Base-by-base conservation (phyloP, 768 basidiomycete species). In the Auricularia auricula-judae region DNA sequence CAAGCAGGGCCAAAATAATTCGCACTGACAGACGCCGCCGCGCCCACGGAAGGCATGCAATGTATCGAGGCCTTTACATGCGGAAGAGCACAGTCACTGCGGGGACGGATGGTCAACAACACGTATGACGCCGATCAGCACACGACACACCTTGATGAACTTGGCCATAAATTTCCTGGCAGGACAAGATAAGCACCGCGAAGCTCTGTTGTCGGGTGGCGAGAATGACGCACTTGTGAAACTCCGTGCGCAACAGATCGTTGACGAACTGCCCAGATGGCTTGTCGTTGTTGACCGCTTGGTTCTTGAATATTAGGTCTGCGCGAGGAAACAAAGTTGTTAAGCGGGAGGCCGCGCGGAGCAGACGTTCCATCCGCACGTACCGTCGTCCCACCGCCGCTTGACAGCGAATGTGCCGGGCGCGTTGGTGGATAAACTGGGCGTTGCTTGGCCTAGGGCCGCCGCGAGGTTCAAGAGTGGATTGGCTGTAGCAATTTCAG, bases 221-320 rank as follows among this genome's bases (percentile, higher is more conserved):
- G 21, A 21, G 61, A 4, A 18, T 1, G 1, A 83, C 88, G 65
- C 66, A 92, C 91, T 87, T 91, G 79, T 95, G 93, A 73, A 95
- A 96, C 72, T 94, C 91, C 62, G 93, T 95, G 73, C 96, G 82
- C 66, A 98, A 76, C 61, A 98, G 79, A 75, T 98, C 97, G 72
- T 99, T 98, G 67, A 98, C 93, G 72, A 98, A 98, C 65, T 89
- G 87, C 12, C 87, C 86, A 69, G 82, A 81, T 2, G 79, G 75
- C 72, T 78, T 81, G 63, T 81, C 80, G 68, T 86, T 86, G 36
- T 81, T 83, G 76, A 86, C 86, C 0, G 97, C 92, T 75, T 99
- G 97, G 74, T 98, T 98, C 79, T 98, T 98, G 85, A 98, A 98
- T 71, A 98, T 94, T 63, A 97, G 79, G 75, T 99, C 93, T 93